Evolutionary conservation across 768 basidiomycete species (phyloP), one percentile per base, ranked within the genome.

Genomic region (Dentipellis fragilis): DNA sequence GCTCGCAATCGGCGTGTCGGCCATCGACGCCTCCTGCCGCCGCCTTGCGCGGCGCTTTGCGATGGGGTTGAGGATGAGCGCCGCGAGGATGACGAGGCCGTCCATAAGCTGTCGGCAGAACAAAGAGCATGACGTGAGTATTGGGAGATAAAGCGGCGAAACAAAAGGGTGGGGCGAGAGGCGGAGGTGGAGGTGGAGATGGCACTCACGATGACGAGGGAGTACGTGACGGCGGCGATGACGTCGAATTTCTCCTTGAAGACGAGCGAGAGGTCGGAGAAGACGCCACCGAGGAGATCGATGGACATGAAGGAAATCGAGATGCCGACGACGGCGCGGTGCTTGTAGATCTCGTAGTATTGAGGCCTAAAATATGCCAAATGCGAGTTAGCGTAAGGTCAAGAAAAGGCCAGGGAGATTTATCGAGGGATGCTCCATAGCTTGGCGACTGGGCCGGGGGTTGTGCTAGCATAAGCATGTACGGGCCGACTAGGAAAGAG

Each of bases 291-390:
- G 9, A 81, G 64, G 54, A 83, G 73, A 63, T 93, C 89, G 51
- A 91, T 73, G 9, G 68, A 60, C 71, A 91, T 83, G 70, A 91
- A 90, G 7, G 72, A 45, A 46, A 86, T 69, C 0, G 84, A 87
- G 52, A 93, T 80, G 8, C 89, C 89, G 21, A 79, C 63, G 39
- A 86, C 83, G 59, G 82, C 77, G 59, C 73, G 73, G 62, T 75
- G 73, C 58, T 78, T 77, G 68, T 77, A 85, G 47, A 92, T 90
- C 64, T 90, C 87, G 66, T 76, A 81, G 62, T 85, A 91, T 66
- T 92, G 89, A 0, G 89, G 80, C 1, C 72, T 72, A 35, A 17
- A 22, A 23, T 16, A 11, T 3, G 22, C 19, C 2, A 45, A 19
- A n/a, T 4, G 14, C 11, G 17, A 7, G 16, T 49, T 17, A 49